phyloP scores from a whole-genome alignment of 108 stramenopile species.

The Fragilaria crotonensis region DNA sequence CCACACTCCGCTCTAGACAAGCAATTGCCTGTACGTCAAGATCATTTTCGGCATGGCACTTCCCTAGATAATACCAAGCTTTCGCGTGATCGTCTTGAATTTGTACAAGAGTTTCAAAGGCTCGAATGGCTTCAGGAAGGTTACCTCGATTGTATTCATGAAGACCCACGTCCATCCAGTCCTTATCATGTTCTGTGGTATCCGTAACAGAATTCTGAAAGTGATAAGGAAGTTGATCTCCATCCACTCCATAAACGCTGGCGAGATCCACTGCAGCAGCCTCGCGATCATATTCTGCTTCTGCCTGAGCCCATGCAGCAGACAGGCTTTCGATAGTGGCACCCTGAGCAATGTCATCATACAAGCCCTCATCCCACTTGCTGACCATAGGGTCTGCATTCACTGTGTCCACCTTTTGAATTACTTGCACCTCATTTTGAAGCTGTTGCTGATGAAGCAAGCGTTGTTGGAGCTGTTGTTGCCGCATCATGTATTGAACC shows the following conservation, averaged over 20 bases:
- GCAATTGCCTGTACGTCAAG: conserved; percentile 82
- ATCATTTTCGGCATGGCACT: conserved; percentile 91
- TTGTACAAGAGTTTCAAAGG: conserved; percentile 82
- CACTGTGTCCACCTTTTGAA: conserved; percentile 17
- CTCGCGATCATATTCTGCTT: conserved; percentile 53
- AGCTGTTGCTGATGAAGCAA: conserved; percentile 54
- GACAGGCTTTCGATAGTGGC: conserved; percentile 69
- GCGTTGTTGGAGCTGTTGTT: conserved; percentile 37
- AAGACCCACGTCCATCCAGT: conserved; percentile 74
- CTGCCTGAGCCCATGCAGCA: conserved; percentile 72
- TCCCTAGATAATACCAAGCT: conserved; percentile 90
- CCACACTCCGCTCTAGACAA: conserved; percentile 86
- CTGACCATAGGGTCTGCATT: conserved; percentile 3
- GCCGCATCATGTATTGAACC: conserved; percentile 13
- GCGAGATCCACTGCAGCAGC: conserved; percentile 19
- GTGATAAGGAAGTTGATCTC: conserved; percentile 11
- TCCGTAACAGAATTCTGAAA: conserved; percentile 17
- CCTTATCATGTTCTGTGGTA: conserved; percentile 1
- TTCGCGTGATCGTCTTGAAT: conserved; percentile 61
- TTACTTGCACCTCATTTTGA: conserved; percentile 19
- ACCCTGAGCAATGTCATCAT: conserved; percentile 23
- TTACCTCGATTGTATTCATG: conserved; percentile 69
- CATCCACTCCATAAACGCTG: not conserved
- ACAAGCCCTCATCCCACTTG: conserved; percentile 3
- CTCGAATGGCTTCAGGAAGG: conserved; percentile 68